Percentiles rank a stretch among this genome's conserved stretches.
These are phyloP conservation scores for Paecilomyces niveus DNA, from an alignment of 2,329 filamentous ascomycete species.

Conservation along the genomic window DNA sequence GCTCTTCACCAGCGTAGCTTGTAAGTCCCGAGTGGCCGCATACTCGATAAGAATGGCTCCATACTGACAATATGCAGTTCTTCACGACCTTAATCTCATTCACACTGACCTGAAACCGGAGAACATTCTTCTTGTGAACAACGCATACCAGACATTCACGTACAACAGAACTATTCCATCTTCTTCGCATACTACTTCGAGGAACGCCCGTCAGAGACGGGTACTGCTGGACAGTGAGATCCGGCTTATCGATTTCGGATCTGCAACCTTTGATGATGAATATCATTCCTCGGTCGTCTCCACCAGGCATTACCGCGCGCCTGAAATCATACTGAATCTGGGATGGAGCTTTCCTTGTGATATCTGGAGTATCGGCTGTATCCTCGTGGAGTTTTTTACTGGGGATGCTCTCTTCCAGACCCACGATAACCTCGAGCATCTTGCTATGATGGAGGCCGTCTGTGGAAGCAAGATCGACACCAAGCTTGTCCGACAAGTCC, in stretches of 20 bases:
- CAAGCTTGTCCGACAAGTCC: constrained; percentile 48
- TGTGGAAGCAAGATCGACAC: constrained; percentile 51
- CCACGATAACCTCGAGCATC: constrained; percentile 60
- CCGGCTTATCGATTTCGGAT: constrained; percentile 61
- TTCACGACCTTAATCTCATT: constrained; percentile 94
- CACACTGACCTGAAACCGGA: constrained; percentile 73
- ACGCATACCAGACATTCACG: constrained; percentile 60
- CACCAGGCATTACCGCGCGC: constrained; percentile 59
- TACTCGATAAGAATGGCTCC: background rate
- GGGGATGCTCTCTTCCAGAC: constrained; percentile 63
- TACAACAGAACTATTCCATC: constrained; percentile 62
- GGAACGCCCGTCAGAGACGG: constrained; percentile 54
- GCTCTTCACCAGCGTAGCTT: constrained; percentile 95
- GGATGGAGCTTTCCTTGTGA: constrained; percentile 64
- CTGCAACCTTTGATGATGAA: constrained; percentile 61
- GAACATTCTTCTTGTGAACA: constrained; percentile 60
- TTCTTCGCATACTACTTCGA: constrained; percentile 51
- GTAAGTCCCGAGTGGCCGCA: constrained; percentile 51
- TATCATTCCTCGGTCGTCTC: constrained; percentile 63
- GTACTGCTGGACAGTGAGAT: constrained; percentile 61
- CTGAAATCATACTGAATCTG: constrained; percentile 61
- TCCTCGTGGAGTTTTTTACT: constrained; percentile 62
- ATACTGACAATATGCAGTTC: constrained; percentile 51
- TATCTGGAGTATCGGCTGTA: constrained; percentile 64
- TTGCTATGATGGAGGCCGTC: constrained; percentile 63